phyloP scores from a whole-genome alignment of 1,284 basidiomycete genomes.

The Ceratobasidium theobromae region DNA sequence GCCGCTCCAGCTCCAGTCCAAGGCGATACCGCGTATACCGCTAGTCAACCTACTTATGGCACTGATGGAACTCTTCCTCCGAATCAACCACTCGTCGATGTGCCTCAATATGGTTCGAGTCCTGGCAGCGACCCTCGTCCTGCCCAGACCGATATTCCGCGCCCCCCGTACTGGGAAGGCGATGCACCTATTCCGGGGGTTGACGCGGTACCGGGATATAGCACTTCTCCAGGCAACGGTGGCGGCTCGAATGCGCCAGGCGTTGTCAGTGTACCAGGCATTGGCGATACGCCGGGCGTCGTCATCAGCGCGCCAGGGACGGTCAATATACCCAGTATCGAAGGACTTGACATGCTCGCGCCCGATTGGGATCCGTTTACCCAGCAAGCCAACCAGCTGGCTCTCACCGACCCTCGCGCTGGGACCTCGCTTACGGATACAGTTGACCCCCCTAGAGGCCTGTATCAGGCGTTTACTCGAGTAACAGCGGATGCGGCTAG shows the following conservation, averaged over 20 bases:
- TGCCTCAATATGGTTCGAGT: too few species aligned
- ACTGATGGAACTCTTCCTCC: too few species aligned
- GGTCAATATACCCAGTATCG: background rate
- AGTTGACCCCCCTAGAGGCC: slow-evolving; percentile 7
- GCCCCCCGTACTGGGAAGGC: background rate
- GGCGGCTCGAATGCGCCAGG: background rate
- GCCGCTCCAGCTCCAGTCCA: too few species aligned
- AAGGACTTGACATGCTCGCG: too few species aligned
- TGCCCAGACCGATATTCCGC: background rate
- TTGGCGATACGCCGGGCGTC: background rate
- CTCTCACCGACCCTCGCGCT: background rate
- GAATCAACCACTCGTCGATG: background rate
- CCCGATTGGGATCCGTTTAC: too few species aligned
- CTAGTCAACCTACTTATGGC: too few species aligned
- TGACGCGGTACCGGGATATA: background rate
- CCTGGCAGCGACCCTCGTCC: too few species aligned
- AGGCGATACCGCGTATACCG: too few species aligned
- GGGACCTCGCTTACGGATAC: too few species aligned
- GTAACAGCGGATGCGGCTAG: background rate
- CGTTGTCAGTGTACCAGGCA: background rate
- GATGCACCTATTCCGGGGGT: background rate
- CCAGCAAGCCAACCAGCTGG: too few species aligned
- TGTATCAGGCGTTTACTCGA: background rate
- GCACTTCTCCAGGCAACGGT: background rate
- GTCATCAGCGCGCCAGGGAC: background rate